Evolutionary conservation across 1,139 yeast species (phyloP).

Genomic region (Pichia sp.): DNA sequence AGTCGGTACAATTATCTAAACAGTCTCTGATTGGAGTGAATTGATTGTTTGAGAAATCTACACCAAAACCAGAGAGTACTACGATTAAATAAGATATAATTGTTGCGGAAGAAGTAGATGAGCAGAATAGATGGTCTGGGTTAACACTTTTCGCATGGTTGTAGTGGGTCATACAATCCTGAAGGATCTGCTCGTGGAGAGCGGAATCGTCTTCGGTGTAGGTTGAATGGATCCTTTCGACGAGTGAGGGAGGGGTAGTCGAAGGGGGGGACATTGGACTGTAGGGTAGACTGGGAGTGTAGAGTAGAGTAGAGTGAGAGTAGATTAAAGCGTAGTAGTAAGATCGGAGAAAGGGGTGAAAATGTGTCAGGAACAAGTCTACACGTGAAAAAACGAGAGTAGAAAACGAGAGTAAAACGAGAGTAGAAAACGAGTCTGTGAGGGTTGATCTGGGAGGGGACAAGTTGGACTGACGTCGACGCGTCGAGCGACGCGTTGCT

Average conservation of each 20-base stretch:
- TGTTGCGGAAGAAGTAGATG: slow-evolving; percentile 9
- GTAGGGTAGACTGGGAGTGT: too few relatives aligned
- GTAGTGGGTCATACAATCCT: slow-evolving; percentile 14
- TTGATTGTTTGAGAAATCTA: slow-evolving; percentile 11
- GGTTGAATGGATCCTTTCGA: slow-evolving; percentile 8
- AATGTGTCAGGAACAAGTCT: too few relatives aligned
- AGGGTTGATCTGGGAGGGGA: too few relatives aligned
- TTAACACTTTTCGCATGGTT: not conserved
- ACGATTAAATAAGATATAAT: slow-evolving; percentile 13
- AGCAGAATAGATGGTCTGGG: slow-evolving; percentile 13
- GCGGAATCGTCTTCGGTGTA: slow-evolving; percentile 12
- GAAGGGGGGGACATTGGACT: too few relatives aligned
- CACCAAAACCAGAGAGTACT: slow-evolving; percentile 15
- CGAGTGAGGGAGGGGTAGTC: not conserved
- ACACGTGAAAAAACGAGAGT: too few relatives aligned
- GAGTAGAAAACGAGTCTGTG: too few relatives aligned
- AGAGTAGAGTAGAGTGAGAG: not conserved
- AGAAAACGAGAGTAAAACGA: too few relatives aligned
- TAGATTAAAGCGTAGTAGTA: too few relatives aligned
- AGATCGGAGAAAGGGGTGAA: too few relatives aligned
- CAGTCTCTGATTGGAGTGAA: slow-evolving; percentile 20
- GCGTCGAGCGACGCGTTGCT: too few relatives aligned
- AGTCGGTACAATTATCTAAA: slow-evolving; percentile 42
- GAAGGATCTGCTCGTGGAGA: slow-evolving; percentile 13
- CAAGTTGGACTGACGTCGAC: too few relatives aligned